Conservation (phyloP, 2,329 filamentous ascomycete genomes). For the Arthrinium phaeospermum region DNA sequence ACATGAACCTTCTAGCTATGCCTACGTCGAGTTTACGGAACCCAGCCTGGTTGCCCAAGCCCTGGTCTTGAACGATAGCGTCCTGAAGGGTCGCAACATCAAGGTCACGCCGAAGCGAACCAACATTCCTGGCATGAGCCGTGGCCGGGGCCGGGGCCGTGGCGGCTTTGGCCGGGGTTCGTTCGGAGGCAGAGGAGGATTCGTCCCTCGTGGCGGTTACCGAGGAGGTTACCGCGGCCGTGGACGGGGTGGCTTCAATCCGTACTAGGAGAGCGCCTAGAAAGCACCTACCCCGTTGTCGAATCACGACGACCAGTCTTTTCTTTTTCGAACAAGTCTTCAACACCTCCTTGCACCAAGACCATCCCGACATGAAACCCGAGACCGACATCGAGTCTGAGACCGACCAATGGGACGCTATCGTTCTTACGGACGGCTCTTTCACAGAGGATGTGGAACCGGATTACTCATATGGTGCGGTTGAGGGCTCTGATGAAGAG, state of each 20-base stretch:
- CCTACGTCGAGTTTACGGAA: slow-evolving; percentile 98
- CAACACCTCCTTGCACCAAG: not conserved
- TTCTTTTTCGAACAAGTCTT: not conserved
- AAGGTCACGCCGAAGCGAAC: slow-evolving; percentile 96
- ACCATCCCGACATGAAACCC: not conserved
- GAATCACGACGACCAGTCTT: not conserved
- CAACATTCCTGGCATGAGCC: slow-evolving; percentile 92
- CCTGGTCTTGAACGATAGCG: slow-evolving; percentile 92
- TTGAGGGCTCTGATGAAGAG: not conserved
- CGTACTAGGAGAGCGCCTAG: slow-evolving; percentile 57
- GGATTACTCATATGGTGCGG: not conserved
- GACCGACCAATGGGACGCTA: not conserved
- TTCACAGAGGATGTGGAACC: not conserved
- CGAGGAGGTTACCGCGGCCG: slow-evolving; percentile 65
- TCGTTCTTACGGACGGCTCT: not conserved
- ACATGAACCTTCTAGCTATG: slow-evolving; percentile 71
- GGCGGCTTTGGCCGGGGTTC: slow-evolving; percentile 58
- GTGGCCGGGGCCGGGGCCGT: slow-evolving; percentile 65
- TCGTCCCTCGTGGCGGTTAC: slow-evolving; percentile 60
- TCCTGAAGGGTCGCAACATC: slow-evolving; percentile 92
- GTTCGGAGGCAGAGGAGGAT: slow-evolving; percentile 57
- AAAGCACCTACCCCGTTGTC: not conserved
- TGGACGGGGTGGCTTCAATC: slow-evolving; percentile 60
- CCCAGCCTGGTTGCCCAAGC: slow-evolving; percentile 91
- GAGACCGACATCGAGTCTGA: not conserved